phyloP scores from a whole-genome alignment of 1,139 yeast species.

The Keqinozyma sinolaborantium region DNA sequence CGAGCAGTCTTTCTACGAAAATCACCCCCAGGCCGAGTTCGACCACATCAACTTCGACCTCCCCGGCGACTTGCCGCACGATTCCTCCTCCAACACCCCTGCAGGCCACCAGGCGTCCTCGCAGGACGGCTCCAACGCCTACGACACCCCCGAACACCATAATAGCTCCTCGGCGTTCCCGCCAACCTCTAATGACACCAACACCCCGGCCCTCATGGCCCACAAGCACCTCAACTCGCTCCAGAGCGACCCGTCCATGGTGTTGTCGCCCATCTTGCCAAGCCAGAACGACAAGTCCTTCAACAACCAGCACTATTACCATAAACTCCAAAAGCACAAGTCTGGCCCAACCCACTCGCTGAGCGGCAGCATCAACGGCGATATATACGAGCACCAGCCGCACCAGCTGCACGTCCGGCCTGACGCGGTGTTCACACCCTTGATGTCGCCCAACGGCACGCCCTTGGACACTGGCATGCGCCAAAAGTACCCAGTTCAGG shows the following conservation, averaged over 20 bases:
- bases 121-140: conserved; percentile 2
- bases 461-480: conserved; percentile 46
- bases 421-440: conserved; percentile 63
- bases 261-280: conserved; percentile 40
- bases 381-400: conserved; percentile 11
- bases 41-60: conserved; percentile 11
- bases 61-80: conserved; percentile 3
- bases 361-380: conserved; percentile 1
- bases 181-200: conserved; percentile 13
- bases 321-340: conserved; percentile 17
- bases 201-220: neutral
- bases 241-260: conserved; percentile 13
- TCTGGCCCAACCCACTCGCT: conserved; percentile 13
- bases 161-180: conserved; percentile 33
- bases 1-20: conserved; percentile 21
- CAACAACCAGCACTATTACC: conserved; percentile 42
- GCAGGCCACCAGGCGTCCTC: conserved; percentile 4
- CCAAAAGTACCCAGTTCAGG: conserved; percentile 23
- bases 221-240: conserved; percentile 1
- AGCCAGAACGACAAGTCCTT: conserved; percentile 43
- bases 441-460: conserved; percentile 71
- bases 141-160: conserved; percentile 7
- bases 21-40: conserved; percentile 6
- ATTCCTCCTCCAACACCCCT: conserved; percentile 9
- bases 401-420: conserved; percentile 36